Base-by-base conservation (phyloP, 2,329 filamentous ascomycete genomes). In the Xylaria sp. region DNA sequence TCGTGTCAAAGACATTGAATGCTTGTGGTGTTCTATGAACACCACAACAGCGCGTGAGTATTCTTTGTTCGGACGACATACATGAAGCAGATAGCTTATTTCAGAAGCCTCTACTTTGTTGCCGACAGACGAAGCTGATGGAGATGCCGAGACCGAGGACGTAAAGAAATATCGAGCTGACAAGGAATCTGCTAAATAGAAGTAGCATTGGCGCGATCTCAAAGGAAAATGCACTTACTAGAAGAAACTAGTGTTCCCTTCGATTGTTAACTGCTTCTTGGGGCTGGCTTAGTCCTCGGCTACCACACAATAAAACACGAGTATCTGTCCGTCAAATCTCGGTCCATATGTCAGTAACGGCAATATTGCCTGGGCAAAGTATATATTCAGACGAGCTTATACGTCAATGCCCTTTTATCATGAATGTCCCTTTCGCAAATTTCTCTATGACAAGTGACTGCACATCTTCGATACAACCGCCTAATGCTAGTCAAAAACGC, bases 381-480 rank as follows among this genome's bases (percentile, higher is more conserved):
- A 68, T 75, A 76, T 74, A 76, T 76, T 74, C 70, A 73, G 70
- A 70, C 73, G 69, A 73, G 69, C 68, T 75, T 67, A 69, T 58
- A 70, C 67, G 68, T 70, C 70, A 63, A 59, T 63, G 67, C 57
- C 72, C 71, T 72, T 73, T 72, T 63, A 67, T 68, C 63, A 63
- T 67, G 68, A 71, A 67, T 34, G 67, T 65, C 67, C 66, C 66
- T 63, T 70, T 64, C 69, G 71, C 71, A 71, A 59, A 71, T 73
- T 62, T 71, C 58, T 76, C 72, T 76, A 76, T 67, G 72, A 74
- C 73, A 72, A 65, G 66, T 68, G 74, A 72, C 67, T 70, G 70
- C 73, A 69, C 70, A 65, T 68, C 70, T 70, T 72, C 56, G 69
- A 73, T 73, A 74, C 63, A 72, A 61, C 69, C 66, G 65, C 70